phyloP scores from a whole-genome alignment of 83 land plant genomes.

The Picea abies region DNA sequence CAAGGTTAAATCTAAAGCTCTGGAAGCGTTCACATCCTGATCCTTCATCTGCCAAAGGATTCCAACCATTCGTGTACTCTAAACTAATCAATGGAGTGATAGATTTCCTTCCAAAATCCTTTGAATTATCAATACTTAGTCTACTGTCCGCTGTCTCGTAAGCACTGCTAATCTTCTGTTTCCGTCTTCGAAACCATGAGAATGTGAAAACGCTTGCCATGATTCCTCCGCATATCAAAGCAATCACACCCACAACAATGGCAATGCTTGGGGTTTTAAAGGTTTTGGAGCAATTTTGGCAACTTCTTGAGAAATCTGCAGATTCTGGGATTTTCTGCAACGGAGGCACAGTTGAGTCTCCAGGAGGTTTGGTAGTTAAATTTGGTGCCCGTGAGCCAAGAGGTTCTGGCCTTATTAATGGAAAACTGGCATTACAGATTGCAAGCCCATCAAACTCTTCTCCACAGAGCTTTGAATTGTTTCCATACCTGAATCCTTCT shows the following conservation, averaged over 20 bases:
- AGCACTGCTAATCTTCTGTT: constrained; percentile 64
- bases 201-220: constrained; percentile 39
- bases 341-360: constrained; percentile 27
- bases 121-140: constrained; percentile 37
- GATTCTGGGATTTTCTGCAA: constrained; percentile 17
- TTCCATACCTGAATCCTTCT: constrained; percentile 55
- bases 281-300: constrained; percentile 31
- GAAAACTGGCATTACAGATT: constrained; percentile 27
- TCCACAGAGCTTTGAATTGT: constrained; percentile 69
- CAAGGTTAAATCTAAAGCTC: constrained; percentile 63
- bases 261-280: constrained; percentile 28
- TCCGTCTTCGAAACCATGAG: constrained; percentile 58
- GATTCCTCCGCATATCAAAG: constrained; percentile 25
- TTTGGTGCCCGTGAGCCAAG: constrained; percentile 15
- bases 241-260: constrained; percentile 39
- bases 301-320: constrained; percentile 10
- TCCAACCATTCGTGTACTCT: constrained; percentile 64
- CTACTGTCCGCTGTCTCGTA: constrained; percentile 39
- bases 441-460: constrained; percentile 39
- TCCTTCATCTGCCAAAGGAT: constrained; percentile 36
- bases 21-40: constrained; percentile 23
- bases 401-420: constrained; percentile 20
- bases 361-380: constrained; percentile 14
- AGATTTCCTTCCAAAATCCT: constrained; percentile 39
- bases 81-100: constrained; percentile 54